Percentiles rank a stretch among this genome's conserved stretches.
These are phyloP conservation scores for Aspergillus japonicus DNA, from an alignment of 2,329 filamentous ascomycete species.

Conservation along the genomic window DNA sequence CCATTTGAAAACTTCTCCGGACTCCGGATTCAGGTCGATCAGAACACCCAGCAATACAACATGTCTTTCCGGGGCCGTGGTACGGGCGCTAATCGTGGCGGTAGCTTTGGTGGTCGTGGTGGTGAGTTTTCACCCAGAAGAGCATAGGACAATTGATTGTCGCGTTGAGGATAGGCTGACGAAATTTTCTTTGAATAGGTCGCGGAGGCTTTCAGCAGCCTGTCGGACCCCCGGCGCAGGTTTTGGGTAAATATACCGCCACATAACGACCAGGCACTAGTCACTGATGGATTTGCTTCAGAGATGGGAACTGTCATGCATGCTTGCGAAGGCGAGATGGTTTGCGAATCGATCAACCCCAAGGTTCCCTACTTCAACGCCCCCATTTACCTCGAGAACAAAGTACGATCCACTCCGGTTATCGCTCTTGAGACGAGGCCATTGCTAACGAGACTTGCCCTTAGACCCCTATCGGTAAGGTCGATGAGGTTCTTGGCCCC, in stretches of 20 bases:
- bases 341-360: conserved; percentile 90
- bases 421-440: neutral
- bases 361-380: conserved; percentile 99
- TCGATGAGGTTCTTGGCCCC: conserved; percentile 95
- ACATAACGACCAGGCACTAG: conserved; percentile 5
- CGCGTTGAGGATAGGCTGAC: conserved; percentile 27
- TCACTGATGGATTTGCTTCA: conserved; percentile 39
- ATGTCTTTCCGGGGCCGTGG: conserved; percentile 66
- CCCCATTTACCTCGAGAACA: conserved; percentile 98
- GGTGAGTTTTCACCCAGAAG: conserved; percentile 33
- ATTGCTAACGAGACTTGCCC: conserved; percentile 18
- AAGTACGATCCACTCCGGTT: conserved; percentile 53
- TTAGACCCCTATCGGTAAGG: conserved; percentile 84
- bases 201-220: conserved; percentile 62
- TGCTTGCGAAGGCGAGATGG: conserved; percentile 94
- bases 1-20: conserved; percentile 42
- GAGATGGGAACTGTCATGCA: conserved; percentile 96
- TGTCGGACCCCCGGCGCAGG: conserved; percentile 62
- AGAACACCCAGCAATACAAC: conserved; percentile 32
- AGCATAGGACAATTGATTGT: conserved; percentile 21
- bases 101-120: conserved; percentile 43
- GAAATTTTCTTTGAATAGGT: conserved; percentile 47
- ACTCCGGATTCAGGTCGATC: conserved; percentile 27
- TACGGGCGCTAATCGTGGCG: conserved; percentile 55
- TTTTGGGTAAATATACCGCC: conserved; percentile 51